Evolutionary conservation across 768 basidiomycete genomes (phyloP).

Genomic region (Lentinus tigrinus): DNA sequence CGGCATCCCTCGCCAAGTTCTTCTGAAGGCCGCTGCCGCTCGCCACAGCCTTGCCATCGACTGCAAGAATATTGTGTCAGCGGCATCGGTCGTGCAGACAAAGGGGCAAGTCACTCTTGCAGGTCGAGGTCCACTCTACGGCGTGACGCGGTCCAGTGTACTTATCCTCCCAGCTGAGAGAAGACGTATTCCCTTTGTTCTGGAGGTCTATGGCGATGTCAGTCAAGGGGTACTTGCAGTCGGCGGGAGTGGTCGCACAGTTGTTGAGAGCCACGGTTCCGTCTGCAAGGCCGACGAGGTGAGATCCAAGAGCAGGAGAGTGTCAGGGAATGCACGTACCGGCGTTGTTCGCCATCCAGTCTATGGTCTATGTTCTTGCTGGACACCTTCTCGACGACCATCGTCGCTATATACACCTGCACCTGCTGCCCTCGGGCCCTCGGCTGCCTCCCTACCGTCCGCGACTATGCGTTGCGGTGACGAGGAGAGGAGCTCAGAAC

Average conservation of each 20-base stretch:
- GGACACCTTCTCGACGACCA: not conserved
- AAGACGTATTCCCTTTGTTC: conserved; percentile 35
- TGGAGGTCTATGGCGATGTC: conserved; percentile 48
- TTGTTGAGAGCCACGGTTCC: conserved; percentile 37
- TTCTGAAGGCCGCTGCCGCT: conserved; percentile 51
- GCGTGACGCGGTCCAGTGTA: conserved; percentile 42
- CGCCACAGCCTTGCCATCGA: conserved; percentile 49
- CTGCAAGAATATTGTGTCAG: conserved; percentile 31
- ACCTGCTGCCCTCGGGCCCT: conserved; percentile 9
- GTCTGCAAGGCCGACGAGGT: not conserved
- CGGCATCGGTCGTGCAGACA: not conserved
- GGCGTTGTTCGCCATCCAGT: conserved; percentile 2
- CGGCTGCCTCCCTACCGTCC: not conserved
- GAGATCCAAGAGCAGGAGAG: not conserved
- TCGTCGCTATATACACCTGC: conserved; percentile 13
- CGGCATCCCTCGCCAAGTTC: conserved; percentile 30
- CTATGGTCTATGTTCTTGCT: conserved; percentile 3
- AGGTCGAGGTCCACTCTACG: conserved; percentile 54
- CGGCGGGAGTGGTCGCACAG: conserved; percentile 28
- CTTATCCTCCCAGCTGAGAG: conserved; percentile 57
- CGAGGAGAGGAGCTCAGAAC: conserved; percentile 4
- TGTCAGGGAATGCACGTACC: not conserved
- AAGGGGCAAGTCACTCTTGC: conserved; percentile 47
- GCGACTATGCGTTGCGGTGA: conserved; percentile 2
- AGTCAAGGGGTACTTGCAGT: not conserved